Conservation (phyloP, 73 alveolate species). For the Paramecium bursaria region DNA sequence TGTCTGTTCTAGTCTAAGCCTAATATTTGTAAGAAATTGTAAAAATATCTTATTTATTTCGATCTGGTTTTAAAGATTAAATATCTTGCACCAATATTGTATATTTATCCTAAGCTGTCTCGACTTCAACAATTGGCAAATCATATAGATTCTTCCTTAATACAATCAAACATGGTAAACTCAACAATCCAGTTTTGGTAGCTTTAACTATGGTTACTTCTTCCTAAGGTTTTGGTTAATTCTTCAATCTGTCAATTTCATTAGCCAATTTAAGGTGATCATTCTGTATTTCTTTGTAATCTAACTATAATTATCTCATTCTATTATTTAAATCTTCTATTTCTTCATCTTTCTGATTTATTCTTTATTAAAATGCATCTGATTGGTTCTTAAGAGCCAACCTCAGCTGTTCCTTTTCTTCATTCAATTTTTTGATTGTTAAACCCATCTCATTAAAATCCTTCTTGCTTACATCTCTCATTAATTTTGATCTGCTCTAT, state of each 20-base stretch:
- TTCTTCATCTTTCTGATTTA: slow-evolving; percentile 10
- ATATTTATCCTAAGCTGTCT: slow-evolving; percentile 13
- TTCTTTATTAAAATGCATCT: slow-evolving; percentile 35
- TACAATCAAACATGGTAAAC: slow-evolving; percentile 31
- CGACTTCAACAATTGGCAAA: neutral
- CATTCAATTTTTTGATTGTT: slow-evolving; percentile 20
- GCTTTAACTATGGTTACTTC: too few relatives aligned
- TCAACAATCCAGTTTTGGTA: neutral
- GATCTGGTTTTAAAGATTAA: slow-evolving; percentile 18
- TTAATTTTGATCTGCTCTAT: slow-evolving; percentile 9
- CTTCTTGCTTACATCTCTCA: slow-evolving; percentile 28
- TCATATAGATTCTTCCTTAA: slow-evolving; percentile 19
- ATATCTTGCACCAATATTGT: neutral
- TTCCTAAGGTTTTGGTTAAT: too few relatives aligned
- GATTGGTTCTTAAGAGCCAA: slow-evolving; percentile 25
- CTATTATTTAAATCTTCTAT: slow-evolving; percentile 10
- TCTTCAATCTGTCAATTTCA: too few relatives aligned
- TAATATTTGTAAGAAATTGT: neutral
- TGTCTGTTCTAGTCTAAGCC: neutral
- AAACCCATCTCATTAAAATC: slow-evolving; percentile 31
- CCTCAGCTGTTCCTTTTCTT: slow-evolving; percentile 50
- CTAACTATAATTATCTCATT: neutral
- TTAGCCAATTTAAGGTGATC: too few relatives aligned
- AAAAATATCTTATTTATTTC: slow-evolving; percentile 32
- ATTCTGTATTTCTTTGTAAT: slow-evolving; percentile 35